phyloP scores from a whole-genome alignment of 345 rosid genomes.

The Melaleuca quinquenervia region DNA sequence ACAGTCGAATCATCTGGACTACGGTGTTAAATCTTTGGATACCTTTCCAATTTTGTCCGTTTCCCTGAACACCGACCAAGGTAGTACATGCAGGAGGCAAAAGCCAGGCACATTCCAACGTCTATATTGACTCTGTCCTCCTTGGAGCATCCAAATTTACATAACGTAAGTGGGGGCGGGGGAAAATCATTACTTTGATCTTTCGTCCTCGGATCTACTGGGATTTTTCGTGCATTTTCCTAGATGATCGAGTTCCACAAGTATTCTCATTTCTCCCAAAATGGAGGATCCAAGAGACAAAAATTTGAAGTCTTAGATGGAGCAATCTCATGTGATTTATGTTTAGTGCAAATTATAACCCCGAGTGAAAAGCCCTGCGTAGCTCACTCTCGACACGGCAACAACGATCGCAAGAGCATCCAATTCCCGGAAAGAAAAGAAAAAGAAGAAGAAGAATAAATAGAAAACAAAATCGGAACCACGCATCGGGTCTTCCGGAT shows the following conservation, averaged over 20 bases:
- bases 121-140: background rate
- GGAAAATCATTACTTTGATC: background rate
- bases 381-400: background rate
- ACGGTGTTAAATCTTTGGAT: background rate
- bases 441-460: background rate
- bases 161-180: background rate
- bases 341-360: background rate
- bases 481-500: background rate
- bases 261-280: background rate
- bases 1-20: background rate
- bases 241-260: background rate
- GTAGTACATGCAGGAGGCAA: background rate
- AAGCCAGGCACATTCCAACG: background rate
- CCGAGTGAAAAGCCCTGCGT: background rate
- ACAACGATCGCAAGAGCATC: background rate
- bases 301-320: background rate
- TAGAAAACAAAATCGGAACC: background rate
- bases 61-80: background rate
- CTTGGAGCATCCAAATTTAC: background rate
- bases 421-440: background rate
- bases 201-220: background rate
- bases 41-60: background rate
- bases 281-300: background rate
- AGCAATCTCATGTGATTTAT: background rate
- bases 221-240: background rate